Percentiles rank a stretch among this genome's conserved stretches.
These are phyloP conservation scores for Cupressus sempervirens DNA, from an alignment of 75 land plant genomes.

Conservation along the genomic window DNA sequence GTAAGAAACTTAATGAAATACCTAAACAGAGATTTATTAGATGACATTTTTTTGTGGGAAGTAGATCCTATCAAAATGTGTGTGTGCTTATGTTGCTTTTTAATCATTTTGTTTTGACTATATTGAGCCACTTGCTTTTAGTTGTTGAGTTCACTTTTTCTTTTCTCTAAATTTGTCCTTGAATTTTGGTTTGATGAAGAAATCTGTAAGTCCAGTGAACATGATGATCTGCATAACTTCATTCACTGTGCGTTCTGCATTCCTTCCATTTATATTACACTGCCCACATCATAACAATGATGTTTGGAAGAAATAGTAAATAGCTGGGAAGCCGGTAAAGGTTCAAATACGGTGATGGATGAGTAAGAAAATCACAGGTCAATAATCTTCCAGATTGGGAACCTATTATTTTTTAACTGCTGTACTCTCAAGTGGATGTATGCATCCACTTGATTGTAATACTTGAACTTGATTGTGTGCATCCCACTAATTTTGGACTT, in stretches of 20 bases:
- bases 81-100: neutral
- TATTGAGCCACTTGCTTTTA: neutral
- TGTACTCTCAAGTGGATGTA: neutral
- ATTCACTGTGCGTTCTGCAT: neutral
- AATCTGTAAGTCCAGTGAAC: neutral
- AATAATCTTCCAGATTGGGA: neutral
- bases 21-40: neutral
- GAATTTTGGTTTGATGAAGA: neutral
- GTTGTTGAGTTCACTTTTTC: neutral
- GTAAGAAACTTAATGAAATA: neutral
- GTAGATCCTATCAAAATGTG: neutral
- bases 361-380: neutral
- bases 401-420: neutral
- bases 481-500: neutral
- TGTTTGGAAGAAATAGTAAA: neutral
- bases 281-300: neutral
- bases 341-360: neutral
- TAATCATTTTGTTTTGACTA: too few relatives aligned
- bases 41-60: neutral
- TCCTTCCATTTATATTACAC: neutral
- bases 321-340: neutral
- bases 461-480: too few relatives aligned
- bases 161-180: neutral
- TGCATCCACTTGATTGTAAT: neutral
- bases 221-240: neutral